A percentile compares a stretch with the other conserved stretches of the same genome.
phyloP scores from a whole-genome alignment of 2,329 filamentous ascomycete genomes.

The Fusarium burgessii region DNA sequence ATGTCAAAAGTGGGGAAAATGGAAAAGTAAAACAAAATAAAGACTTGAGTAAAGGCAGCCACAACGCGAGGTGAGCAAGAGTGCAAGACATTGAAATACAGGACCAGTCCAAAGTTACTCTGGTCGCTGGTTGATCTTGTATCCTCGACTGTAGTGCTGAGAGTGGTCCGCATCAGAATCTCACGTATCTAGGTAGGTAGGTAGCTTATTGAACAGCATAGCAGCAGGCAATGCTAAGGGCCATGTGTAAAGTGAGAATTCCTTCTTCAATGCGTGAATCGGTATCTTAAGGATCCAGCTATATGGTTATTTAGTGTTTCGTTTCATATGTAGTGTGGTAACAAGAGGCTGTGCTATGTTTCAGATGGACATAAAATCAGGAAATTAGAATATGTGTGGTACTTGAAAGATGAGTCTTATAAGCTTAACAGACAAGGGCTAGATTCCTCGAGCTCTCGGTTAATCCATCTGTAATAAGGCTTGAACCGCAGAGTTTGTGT shows the following conservation, averaged over 20 bases:
- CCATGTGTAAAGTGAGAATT: slow-evolving; percentile 14
- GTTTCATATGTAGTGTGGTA: neutral
- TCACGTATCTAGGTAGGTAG: neutral
- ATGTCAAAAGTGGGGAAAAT: neutral
- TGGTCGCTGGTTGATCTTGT: neutral
- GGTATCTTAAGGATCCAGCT: neutral
- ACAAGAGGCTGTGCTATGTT: slow-evolving; percentile 37
- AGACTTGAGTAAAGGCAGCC: neutral
- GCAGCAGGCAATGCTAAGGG: neutral
- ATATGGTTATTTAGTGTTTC: slow-evolving; percentile 16
- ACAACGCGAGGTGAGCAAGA: neutral
- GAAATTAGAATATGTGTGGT: slow-evolving; percentile 10
- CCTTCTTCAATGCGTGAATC: slow-evolving; percentile 12
- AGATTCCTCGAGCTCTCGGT: neutral
- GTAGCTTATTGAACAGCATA: neutral
- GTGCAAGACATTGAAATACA: neutral
- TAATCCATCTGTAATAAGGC: slow-evolving; percentile 4
- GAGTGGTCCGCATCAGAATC: slow-evolving; percentile 4
- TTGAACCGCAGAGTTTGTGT: slow-evolving; percentile 7
- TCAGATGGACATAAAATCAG: slow-evolving; percentile 1
- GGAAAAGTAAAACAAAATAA: neutral
- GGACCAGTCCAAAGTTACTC: neutral
- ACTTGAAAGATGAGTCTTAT: slow-evolving; percentile 1
- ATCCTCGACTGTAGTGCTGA: neutral
- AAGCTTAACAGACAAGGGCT: slow-evolving; percentile 8